Base-by-base conservation (phyloP, 2,329 filamentous ascomycete genomes). In the Bipolaris cookei region DNA sequence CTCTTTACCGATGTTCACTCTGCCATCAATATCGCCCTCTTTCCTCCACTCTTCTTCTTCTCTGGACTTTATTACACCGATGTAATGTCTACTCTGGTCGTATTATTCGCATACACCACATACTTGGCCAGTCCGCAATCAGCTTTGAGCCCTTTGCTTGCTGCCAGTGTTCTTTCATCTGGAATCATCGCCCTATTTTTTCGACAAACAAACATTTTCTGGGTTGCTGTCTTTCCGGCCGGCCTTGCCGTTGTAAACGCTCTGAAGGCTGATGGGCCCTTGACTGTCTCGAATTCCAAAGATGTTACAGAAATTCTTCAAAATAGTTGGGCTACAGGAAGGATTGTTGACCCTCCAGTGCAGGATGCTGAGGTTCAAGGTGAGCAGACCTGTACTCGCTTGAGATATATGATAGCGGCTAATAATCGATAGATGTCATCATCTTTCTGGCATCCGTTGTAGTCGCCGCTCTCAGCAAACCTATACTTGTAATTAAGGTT, bases 151-250 rank as follows among this genome's bases (percentile, higher is more conserved):
- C 49, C 68, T 18, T 14, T 59, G 25, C 46, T 63, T 23, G 56
- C 58, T 3, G 13, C 68, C 7, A 53, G 59, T 8, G 56, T 56
- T 32, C 66, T 76, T 7, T 59, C 91, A 0, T 73, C 89, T 5
- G 92, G 92, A 0, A 62, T 91, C 0, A 61, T 85, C 1, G 83
- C 91, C 1, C 81, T 99, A 18, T 79, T 84, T 2, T 95, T 97
- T 81, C 84, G 95, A 21, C 95, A 99, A 76, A 99, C 95, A 0
- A 99, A 99, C 69, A 90, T 98, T 54, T 97, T 99, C 73, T 99
- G 95, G 95, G 88, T 93, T 0, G 89, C 91, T 1, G 81, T 93
- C 0, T 92, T 90, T 68, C 85, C 92, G 67, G 89, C 89, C 18
- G 88, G 84, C 2, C 65, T 77, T 3, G 62, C 70, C n/a, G 65